Conservation (phyloP, 2,329 filamentous ascomycete genomes). For the Diaporthe nobilis region DNA sequence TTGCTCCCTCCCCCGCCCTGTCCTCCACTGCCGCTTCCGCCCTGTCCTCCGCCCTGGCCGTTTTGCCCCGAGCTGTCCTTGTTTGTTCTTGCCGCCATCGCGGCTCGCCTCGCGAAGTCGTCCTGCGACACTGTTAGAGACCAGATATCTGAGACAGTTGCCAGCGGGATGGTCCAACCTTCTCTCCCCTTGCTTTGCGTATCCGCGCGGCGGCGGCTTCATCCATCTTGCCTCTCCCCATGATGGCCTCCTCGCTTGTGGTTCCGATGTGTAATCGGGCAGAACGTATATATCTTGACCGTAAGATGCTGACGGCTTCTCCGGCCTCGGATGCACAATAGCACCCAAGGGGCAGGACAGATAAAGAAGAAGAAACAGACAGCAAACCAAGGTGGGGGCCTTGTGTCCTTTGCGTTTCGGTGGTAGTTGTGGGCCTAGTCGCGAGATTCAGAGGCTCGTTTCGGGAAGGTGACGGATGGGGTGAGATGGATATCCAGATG, state of each 20-base stretch:
- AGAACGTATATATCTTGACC: background rate
- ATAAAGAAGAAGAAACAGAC: background rate
- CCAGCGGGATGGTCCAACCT: constrained; percentile 48
- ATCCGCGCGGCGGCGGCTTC: constrained; percentile 58
- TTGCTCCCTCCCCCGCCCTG: constrained; percentile 35
- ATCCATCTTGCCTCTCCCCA: constrained; percentile 59
- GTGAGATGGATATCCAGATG: background rate
- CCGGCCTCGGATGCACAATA: background rate
- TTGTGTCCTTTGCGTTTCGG: background rate
- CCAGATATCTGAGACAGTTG: constrained; percentile 1
- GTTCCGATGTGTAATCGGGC: background rate
- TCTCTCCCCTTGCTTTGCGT: constrained; percentile 56
- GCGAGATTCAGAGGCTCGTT: background rate
- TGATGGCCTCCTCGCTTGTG: constrained; percentile 39
- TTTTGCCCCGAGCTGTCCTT: constrained; percentile 45
- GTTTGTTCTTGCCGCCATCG: constrained; percentile 53
- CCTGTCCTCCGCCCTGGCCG: constrained; percentile 39
- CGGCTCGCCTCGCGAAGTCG: constrained; percentile 53
- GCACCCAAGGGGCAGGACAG: constrained; percentile 7
- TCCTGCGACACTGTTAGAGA: constrained; percentile 47
- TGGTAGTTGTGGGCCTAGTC: background rate
- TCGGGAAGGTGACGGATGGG: constrained; percentile 8
- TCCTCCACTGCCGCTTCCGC: constrained; percentile 43
- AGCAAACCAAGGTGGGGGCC: background rate
- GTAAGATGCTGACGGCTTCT: background rate